Evolutionary conservation across 108 stramenopile genomes (phyloP).

Genomic region (Cylindrotheca closterium): DNA sequence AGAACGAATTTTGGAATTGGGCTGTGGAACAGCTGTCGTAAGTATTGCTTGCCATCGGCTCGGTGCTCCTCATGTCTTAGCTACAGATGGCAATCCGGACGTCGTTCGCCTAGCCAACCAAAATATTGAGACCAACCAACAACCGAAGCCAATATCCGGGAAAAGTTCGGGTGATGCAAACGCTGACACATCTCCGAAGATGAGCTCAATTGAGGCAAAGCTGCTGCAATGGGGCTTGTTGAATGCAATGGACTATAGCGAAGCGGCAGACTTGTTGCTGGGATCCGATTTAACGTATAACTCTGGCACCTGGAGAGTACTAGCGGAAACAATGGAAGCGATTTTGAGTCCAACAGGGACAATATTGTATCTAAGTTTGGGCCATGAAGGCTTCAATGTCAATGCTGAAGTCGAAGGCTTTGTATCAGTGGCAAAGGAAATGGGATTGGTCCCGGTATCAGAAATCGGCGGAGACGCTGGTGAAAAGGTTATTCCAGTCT

Average conservation of each 20-base stretch:
- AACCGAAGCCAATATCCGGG: too few species aligned
- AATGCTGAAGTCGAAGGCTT: constrained; percentile 65
- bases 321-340: constrained; percentile 62
- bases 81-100: constrained; percentile 64
- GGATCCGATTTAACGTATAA: constrained; percentile 78
- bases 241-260: constrained; percentile 47
- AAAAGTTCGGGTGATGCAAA: background rate
- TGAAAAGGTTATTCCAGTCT: too few species aligned
- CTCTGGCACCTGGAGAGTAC: constrained; percentile 50
- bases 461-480: constrained; percentile 7
- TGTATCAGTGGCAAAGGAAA: constrained; percentile 37
- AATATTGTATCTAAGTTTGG: constrained; percentile 54
- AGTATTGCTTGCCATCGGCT: constrained; percentile 48
- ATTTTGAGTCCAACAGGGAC: constrained; percentile 41
- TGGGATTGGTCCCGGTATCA: constrained; percentile 15
- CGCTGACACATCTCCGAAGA: background rate
- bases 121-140: constrained; percentile 30
- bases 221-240: constrained; percentile 58
- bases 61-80: constrained; percentile 41
- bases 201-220: constrained; percentile 15
- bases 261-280: constrained; percentile 48
- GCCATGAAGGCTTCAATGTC: constrained; percentile 75
- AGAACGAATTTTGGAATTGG: constrained; percentile 52
- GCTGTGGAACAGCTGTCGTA: constrained; percentile 52
- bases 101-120: constrained; percentile 43